Conservation (phyloP, 108 stramenopile genomes). For the Pseudonitzschia pungens region DNA sequence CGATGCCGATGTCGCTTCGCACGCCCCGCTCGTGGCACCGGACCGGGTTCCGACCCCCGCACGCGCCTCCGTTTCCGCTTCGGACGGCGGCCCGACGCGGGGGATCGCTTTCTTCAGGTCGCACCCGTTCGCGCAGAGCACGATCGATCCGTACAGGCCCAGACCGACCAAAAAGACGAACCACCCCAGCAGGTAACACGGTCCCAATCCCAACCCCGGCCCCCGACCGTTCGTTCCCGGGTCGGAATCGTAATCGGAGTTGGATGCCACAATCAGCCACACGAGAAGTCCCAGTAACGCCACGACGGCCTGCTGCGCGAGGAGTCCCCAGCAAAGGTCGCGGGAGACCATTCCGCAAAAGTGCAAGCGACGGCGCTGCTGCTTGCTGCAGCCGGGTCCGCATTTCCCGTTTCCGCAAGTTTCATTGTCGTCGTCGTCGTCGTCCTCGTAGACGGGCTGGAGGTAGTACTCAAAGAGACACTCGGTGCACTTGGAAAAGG, state of each 20-base stretch:
- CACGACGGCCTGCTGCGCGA: slow-evolving; percentile 21
- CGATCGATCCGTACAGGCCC: slow-evolving; percentile 18
- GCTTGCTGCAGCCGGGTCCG: not conserved
- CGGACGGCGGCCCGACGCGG: slow-evolving; percentile 12
- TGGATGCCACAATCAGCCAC: too few relatives aligned
- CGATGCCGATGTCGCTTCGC: not conserved
- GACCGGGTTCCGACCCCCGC: not conserved
- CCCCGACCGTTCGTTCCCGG: not conserved
- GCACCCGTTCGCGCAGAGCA: slow-evolving; percentile 22
- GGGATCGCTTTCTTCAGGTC: slow-evolving; percentile 14
- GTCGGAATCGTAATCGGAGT: not conserved
- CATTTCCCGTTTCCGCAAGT: not conserved
- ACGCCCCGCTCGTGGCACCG: too few relatives aligned
- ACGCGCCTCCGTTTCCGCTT: not conserved
- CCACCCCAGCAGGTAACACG: slow-evolving; percentile 21
- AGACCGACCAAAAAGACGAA: slow-evolving; percentile 17
- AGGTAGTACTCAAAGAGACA: slow-evolving; percentile 32
- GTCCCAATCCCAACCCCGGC: not conserved
- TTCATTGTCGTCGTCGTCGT: not conserved
- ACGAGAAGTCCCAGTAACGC: slow-evolving; percentile 1
- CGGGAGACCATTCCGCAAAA: slow-evolving; percentile 23
- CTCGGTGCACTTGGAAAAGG: slow-evolving; percentile 42
- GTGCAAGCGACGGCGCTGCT: slow-evolving; percentile 12
- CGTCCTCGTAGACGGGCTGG: slow-evolving; percentile 3
- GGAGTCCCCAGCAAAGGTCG: slow-evolving; percentile 15